Conservation (phyloP, 2,329 filamentous ascomycete genomes). For the Exophiala sideris region DNA sequence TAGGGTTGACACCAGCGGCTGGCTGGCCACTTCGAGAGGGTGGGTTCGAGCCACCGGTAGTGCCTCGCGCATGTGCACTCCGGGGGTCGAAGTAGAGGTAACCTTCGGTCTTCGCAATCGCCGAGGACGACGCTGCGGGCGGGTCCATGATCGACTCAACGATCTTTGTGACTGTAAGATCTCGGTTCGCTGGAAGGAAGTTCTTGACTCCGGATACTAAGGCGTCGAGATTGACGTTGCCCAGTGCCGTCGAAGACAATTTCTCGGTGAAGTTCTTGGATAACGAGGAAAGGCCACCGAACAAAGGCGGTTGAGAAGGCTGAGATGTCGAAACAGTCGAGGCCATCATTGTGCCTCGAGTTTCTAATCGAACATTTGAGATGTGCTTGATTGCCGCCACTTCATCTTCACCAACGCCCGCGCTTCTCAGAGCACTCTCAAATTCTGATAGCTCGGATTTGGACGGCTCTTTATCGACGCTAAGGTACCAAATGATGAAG, state of each 20-base stretch:
- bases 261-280: slow-evolving; percentile 89
- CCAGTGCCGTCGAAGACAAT: slow-evolving; percentile 84
- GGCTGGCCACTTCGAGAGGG: slow-evolving; percentile 38
- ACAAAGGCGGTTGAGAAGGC: slow-evolving; percentile 65
- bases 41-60: slow-evolving; percentile 71
- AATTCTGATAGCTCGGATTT: slow-evolving; percentile 81
- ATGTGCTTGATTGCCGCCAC: slow-evolving; percentile 78
- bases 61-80: slow-evolving; percentile 87
- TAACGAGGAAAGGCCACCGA: slow-evolving; percentile 88
- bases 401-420: slow-evolving; percentile 61
- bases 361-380: slow-evolving; percentile 86
- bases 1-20: slow-evolving; percentile 57
- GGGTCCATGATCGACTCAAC: slow-evolving; percentile 98
- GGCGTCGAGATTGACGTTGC: slow-evolving; percentile 82
- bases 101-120: slow-evolving; percentile 92
- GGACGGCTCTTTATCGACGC: slow-evolving; percentile 82
- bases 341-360: slow-evolving; percentile 96
- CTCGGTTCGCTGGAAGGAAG: slow-evolving; percentile 92
- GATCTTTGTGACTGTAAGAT: slow-evolving; percentile 95
- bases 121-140: slow-evolving; percentile 78
- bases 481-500: slow-evolving; percentile 96
- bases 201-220: slow-evolving; percentile 96
- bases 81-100: slow-evolving; percentile 97
- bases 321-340: slow-evolving; percentile 66
- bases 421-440: slow-evolving; percentile 73